Conservation (phyloP, 495 filamentous ascomycete genomes). For the Evernia prunastri region DNA sequence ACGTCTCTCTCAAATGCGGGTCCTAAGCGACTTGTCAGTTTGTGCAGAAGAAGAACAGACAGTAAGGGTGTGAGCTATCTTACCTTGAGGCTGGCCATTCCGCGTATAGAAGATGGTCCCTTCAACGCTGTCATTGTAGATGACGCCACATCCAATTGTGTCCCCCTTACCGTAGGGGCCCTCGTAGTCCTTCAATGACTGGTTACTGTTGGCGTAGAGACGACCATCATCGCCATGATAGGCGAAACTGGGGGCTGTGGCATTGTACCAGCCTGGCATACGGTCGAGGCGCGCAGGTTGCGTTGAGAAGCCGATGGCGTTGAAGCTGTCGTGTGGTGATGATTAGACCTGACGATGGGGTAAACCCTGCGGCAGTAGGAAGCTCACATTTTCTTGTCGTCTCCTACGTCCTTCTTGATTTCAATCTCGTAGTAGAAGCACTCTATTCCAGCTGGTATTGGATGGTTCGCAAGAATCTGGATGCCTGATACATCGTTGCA, state of each 20-base stretch:
- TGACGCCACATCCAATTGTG: slow-evolving; percentile 3
- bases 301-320: slow-evolving; percentile 4
- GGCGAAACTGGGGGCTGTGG: not conserved
- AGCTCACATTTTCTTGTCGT: not conserved
- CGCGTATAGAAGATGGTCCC: slow-evolving; percentile 3
- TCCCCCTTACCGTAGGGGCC: not conserved
- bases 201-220: slow-evolving; percentile 1
- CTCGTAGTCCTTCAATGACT: not conserved
- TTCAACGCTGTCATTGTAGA: not conserved
- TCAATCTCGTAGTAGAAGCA: not conserved
- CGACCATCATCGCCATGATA: slow-evolving; percentile 4
- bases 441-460: slow-evolving; percentile 1
- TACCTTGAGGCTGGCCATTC: slow-evolving; percentile 2
- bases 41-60: not conserved
- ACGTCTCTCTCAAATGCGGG: not conserved
- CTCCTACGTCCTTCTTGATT: slow-evolving; percentile 1
- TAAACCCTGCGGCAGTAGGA: not conserved
- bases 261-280: slow-evolving; percentile 5
- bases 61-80: not conserved
- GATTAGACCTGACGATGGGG: not conserved
- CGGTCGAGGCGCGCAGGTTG: slow-evolving; percentile 1
- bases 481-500: not conserved
- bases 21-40: not conserved
- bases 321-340: not conserved
- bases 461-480: not conserved